Base-by-base conservation (phyloP, 352 stramenopile genomes). In the Pythium folliculosum region DNA sequence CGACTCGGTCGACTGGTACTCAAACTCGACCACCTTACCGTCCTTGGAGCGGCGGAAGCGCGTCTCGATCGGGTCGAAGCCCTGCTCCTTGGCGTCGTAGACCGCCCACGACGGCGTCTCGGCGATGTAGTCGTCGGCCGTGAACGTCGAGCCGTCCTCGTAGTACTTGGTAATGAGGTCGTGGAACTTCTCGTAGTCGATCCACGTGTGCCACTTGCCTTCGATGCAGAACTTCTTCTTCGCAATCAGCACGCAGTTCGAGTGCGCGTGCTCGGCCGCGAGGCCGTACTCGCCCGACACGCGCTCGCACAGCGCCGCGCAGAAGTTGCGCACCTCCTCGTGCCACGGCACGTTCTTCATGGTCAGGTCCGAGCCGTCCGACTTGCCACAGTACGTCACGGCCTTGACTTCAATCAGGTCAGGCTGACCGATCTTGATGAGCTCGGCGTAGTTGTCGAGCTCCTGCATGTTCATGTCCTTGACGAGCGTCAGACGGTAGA, bases 301-400 rank as follows among this genome's bases (percentile, higher is more conserved):
- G 63, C 90, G 80, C 49, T 87, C 81, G 44, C 83, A 89, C 32
- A 94, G 72, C 14, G 97, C 81, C 19, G 84, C 84, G 53, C 88
- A 95, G 63, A 99, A 98, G 27, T 88, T 83, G 35, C 96, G 86
- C 50, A 99, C 95, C 77, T 99, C 97, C 65, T 98, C 86, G 75
- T 99, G 97, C 95, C 96, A 99, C 19, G 97, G 97, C 49, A 98
- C 96, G 72, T 99, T 98, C 70, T 97, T 93, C 93, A 99, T 99
- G 48, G 97, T 99, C 38, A 99, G 82, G 78, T 98, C 96, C 3
- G 92, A 98, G 38, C 93, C 96, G 76, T 99, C 96, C n/a, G 88
- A 98, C 70, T 98, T 99, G 56, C 97, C 97, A 65, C 97, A 99
- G 77, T 99, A 99, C 14, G 97, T 99, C 19, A 99, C 96, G 13